Evolutionary conservation across 257 asterid species (phyloP), one percentile per base, ranked within the genome.

Genomic region (Lycium barbarum): DNA sequence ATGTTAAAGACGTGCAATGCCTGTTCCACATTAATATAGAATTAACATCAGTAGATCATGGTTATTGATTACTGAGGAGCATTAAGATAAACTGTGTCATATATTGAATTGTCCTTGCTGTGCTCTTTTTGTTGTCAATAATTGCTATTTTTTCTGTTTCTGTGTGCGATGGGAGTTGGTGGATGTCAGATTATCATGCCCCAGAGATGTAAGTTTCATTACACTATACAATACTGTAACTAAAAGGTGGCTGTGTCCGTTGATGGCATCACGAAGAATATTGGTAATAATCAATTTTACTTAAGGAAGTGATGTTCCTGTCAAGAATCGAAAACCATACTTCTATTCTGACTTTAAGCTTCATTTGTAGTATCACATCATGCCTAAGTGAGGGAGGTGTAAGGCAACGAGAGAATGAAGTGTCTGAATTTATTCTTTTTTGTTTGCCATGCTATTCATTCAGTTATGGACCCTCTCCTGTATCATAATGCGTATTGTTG

Each of bases 31-130:
- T 6, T 74, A 20, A 11, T 74, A 22, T 47, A 49, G 61, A 43
- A 74, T 74, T 49, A 74, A 74, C 13, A 74, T 76, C 82, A 53
- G 26, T 33, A 54, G 80, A 40, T 72, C 82, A 78, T 78, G 82
- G 20, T 43, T 72, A 43, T 9, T 78, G 49, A 54, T 78, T n/a
- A 74, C 81, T 74, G 45, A 12, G 13, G 61, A 74, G 62, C 49
- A 49, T 74, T 70, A 40, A 70, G 79, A 70, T 70, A 40, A 70
- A 70, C 62, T 49, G 81, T 3, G 40, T 47, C 36, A 26, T 22
- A 74, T 15, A 14, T 74, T 49, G 82, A 78, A 53, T 53, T 53
- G 49, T 26, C 82, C 49, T 53, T 26, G 4, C 22, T 49, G 26
- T 51, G 12, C 10, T 74, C 10, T 74, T 53, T 53, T 53, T 15